Conservation (phyloP, 768 basidiomycete species). For the Suillus fuscotomentosus region DNA sequence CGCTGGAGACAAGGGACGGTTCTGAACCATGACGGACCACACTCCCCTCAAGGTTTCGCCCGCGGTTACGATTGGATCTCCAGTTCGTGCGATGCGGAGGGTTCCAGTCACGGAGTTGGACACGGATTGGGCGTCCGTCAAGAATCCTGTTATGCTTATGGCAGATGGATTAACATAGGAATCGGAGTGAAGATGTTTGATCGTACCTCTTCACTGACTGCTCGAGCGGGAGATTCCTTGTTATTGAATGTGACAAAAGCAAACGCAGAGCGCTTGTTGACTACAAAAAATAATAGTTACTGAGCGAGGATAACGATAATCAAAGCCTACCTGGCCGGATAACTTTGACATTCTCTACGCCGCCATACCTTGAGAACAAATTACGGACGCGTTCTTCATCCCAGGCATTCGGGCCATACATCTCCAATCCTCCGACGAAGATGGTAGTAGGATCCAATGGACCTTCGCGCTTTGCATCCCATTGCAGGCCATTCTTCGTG, state of each 20-base stretch:
- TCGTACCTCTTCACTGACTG: constrained; percentile 62
- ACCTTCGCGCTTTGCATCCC: constrained; percentile 24
- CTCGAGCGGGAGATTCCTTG: constrained; percentile 61
- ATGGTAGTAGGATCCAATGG: constrained; percentile 64
- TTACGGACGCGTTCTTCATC: constrained; percentile 58
- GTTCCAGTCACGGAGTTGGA: constrained; percentile 71
- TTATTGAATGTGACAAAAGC: constrained; percentile 76
- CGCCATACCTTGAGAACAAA: constrained; percentile 65
- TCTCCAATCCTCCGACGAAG: constrained; percentile 76
- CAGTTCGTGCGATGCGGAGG: constrained; percentile 45
- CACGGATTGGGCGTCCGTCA: constrained; percentile 70
- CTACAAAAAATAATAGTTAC: constrained; percentile 32
- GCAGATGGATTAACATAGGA: constrained; percentile 8
- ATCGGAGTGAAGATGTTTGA: neutral
- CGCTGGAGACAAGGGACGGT: constrained; percentile 5
- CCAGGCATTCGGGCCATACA: constrained; percentile 64
- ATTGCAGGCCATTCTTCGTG: constrained; percentile 22
- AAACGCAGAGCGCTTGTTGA: constrained; percentile 65
- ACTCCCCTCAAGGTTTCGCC: constrained; percentile 33
- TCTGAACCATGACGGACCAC: constrained; percentile 30
- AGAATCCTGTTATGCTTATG: constrained; percentile 67
- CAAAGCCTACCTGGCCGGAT: constrained; percentile 59
- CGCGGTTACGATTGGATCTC: constrained; percentile 38
- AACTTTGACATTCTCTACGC: constrained; percentile 62
- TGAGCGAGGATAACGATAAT: neutral